phyloP scores from a whole-genome alignment of 2,329 filamentous ascomycete species.

The Colletotrichum sp. region DNA sequence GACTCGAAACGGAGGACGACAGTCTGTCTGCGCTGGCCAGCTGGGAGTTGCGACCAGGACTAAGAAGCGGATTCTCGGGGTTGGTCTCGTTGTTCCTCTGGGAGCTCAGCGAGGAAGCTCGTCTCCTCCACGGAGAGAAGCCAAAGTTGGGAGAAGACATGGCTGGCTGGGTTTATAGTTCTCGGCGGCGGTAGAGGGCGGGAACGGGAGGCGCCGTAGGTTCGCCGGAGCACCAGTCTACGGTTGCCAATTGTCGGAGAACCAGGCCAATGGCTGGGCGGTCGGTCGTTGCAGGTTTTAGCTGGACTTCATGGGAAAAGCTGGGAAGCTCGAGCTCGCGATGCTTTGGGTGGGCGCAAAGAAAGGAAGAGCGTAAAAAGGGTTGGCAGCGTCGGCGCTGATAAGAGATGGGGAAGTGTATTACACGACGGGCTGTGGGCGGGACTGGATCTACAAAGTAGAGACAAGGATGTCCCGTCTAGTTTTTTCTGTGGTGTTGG shows the following conservation, averaged over 20 bases:
- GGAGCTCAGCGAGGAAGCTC: constrained; percentile 25
- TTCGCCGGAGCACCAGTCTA: not conserved
- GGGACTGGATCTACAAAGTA: constrained; percentile 15
- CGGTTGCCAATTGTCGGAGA: not conserved
- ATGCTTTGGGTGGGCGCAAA: not conserved
- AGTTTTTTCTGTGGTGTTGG: not conserved
- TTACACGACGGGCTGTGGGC: not conserved
- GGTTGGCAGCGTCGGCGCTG: constrained; percentile 6
- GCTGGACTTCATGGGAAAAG: constrained; percentile 6
- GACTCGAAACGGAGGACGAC: constrained; percentile 39
- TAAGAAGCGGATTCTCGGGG: constrained; percentile 25
- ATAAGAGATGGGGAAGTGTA: constrained; percentile 17
- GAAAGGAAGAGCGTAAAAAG: not conserved
- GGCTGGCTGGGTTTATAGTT: constrained; percentile 6
- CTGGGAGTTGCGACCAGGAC: constrained; percentile 16
- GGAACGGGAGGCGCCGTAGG: not conserved
- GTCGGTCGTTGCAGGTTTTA: constrained; percentile 2
- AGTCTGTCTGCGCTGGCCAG: constrained; percentile 34
- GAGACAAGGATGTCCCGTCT: constrained; percentile 18
- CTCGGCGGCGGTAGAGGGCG: not conserved
- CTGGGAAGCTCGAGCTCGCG: constrained; percentile 6
- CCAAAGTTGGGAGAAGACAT: constrained; percentile 54
- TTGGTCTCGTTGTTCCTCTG: constrained; percentile 22
- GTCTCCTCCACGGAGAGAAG: constrained; percentile 55
- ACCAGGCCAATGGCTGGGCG: constrained; percentile 5